A percentile compares a stretch with the other conserved stretches of the same genome.
phyloP scores from a whole-genome alignment of 805 yeast species.

The Candida silvatica region DNA sequence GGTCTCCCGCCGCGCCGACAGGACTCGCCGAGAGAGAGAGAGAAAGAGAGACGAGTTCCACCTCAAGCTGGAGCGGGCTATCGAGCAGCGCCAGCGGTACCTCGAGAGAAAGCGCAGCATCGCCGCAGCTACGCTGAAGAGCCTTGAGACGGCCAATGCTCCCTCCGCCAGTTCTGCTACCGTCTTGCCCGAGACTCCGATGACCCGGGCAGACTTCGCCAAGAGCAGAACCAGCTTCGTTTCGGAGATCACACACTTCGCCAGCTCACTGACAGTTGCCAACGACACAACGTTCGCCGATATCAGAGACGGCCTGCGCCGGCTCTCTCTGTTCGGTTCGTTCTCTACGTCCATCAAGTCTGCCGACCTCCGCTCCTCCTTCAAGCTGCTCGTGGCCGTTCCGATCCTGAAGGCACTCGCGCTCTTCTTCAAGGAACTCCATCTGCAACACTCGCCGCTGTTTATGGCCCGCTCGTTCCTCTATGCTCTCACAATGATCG shows the following conservation, averaged over 20 bases:
- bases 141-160: background rate
- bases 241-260: background rate
- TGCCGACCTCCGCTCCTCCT: background rate
- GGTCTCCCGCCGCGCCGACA: background rate
- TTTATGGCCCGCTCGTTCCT: conserved; percentile 1
- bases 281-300: background rate
- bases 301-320: background rate
- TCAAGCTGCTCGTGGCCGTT: background rate
- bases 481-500: conserved; percentile 1
- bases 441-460: background rate
- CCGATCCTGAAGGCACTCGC: background rate
- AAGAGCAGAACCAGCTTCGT: background rate
- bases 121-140: background rate
- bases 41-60: background rate
- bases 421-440: background rate
- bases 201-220: background rate
- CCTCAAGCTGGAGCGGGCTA: background rate
- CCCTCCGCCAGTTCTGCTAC: background rate
- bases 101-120: background rate
- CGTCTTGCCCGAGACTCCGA: background rate
- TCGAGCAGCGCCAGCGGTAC: background rate
- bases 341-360: background rate
- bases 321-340: background rate
- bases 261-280: background rate
- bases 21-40: background rate